Base-by-base conservation (phyloP, 441 rosid genomes). In the Erodium moschatum region DNA sequence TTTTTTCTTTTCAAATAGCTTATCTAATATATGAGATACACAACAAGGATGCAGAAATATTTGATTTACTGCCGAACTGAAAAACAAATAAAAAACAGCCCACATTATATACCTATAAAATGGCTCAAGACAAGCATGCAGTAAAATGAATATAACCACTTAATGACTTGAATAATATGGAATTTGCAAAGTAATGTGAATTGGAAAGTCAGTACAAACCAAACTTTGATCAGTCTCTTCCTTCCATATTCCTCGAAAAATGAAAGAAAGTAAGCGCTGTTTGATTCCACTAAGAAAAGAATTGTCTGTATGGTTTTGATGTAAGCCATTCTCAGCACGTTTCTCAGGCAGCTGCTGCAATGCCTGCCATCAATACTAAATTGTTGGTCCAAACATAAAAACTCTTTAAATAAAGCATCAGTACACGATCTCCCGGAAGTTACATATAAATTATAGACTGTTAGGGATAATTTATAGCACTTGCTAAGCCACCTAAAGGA, bases 231-330 rank as follows among this genome's bases (percentile, higher is more conserved):
- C 90, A 5, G 81, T 74, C 80, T 91, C 94, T 74, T 89, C 91
- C 68, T 83, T 86, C 96, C 96, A 89, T 80, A 80, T 81, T 81
- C 85, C 89, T 76, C 80, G 83, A 71, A 88, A 94, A 76, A 94
- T 85, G 74, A 91, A 94, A 11, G 99, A 94, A 75, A 94, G 97
- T 76, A 91, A 75, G 2, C 97, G 89, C 68, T 91, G 97, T 80
- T 94, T 94, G 72, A 94, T 81, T 67, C 97, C 97, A 80, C 84
- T 83, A 71, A 94, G 82, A 80, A 89, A 86, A 67, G 79, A 67
- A 72, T 69, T 79, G 52, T 79, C 83, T 69, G 77, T 35, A 81
- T 81, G 92, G 66, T 65, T 77, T 61, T 65, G 72, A 52, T 72
- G 80, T 68, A 79, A 65, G 73, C 75, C 76, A 74, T 82, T 84